phyloP scores from a whole-genome alignment of 2,329 filamentous ascomycete species.

The Pyrenochaeta sp. region DNA sequence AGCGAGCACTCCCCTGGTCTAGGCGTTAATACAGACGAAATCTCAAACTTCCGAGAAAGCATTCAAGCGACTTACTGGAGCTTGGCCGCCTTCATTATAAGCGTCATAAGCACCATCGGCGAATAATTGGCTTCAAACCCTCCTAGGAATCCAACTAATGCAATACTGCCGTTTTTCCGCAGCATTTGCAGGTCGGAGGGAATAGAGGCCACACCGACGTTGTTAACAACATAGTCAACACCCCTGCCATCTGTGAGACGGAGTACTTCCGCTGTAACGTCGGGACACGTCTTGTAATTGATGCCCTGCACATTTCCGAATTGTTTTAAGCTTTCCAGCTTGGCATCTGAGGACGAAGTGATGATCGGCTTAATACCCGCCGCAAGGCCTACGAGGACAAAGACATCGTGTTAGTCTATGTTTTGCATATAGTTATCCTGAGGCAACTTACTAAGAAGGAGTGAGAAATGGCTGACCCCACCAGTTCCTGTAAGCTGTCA shows the following conservation, averaged over 20 bases:
- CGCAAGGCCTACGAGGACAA: conserved; percentile 16
- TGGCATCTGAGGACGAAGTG: conserved; percentile 65
- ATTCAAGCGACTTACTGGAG: conserved; percentile 24
- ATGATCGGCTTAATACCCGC: conserved; percentile 58
- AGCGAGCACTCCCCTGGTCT: conserved; percentile 63
- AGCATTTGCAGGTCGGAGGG: conserved; percentile 23
- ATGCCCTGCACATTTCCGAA: conserved; percentile 50
- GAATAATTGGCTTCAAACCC: conserved; percentile 20
- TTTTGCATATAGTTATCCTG: neutral
- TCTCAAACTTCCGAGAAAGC: neutral
- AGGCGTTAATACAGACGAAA: neutral
- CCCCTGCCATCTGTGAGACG: conserved; percentile 52
- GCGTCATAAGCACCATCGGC: conserved; percentile 14
- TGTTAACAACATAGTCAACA: conserved; percentile 59
- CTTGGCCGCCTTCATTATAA: conserved; percentile 33
- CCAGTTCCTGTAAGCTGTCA: conserved; percentile 44
- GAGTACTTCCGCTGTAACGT: conserved; percentile 64
- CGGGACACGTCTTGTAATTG: conserved; percentile 65
- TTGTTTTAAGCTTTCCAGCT: conserved; percentile 60
- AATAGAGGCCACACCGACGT: conserved; percentile 27
- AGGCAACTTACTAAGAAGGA: conserved; percentile 18
- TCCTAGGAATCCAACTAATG: conserved; percentile 36
- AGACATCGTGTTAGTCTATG: neutral
- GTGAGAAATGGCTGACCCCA: conserved; percentile 50
- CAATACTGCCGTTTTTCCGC: conserved; percentile 27